These are phyloP conservation scores for Lithospermum erythrorhizon DNA, from an alignment of 257 asterid genomes.

Conservation along the genomic window DNA sequence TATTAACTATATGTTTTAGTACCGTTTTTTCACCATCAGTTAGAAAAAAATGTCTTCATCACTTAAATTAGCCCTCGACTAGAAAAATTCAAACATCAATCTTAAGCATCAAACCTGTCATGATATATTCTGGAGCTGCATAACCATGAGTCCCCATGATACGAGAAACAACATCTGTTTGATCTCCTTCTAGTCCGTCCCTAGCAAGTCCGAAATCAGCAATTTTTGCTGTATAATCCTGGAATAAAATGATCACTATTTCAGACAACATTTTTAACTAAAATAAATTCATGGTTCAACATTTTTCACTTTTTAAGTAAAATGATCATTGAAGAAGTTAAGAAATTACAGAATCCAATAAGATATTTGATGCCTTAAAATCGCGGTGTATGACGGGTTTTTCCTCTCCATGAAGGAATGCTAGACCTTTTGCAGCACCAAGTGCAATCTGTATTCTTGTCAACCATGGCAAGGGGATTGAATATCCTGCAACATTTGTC, in stretches of 20 bases:
- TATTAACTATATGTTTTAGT: neutral
- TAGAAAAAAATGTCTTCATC: too few species aligned
- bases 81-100: too few species aligned
- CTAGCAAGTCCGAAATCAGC: slow-evolving; percentile 83
- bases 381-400: slow-evolving; percentile 70
- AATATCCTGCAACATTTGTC: slow-evolving; percentile 33
- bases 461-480: slow-evolving; percentile 50
- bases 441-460: slow-evolving; percentile 59
- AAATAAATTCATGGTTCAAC: too few species aligned
- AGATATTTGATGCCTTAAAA: slow-evolving; percentile 68
- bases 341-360: slow-evolving; percentile 28
- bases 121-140: slow-evolving; percentile 82
- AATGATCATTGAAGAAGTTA: neutral
- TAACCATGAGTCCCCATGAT: slow-evolving; percentile 91
- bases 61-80: too few species aligned
- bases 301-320: too few species aligned
- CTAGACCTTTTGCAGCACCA: slow-evolving; percentile 76
- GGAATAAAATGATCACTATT: neutral
- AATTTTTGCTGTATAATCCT: slow-evolving; percentile 60
- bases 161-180: slow-evolving; percentile 60
- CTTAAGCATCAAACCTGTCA: slow-evolving; percentile 42
- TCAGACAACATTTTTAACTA: too few species aligned
- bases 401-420: slow-evolving; percentile 70
- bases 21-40: neutral
- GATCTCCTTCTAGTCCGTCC: slow-evolving; percentile 77